Conservation (phyloP, 176 grass and related monocot species). For the Pontederia paniculata region DNA sequence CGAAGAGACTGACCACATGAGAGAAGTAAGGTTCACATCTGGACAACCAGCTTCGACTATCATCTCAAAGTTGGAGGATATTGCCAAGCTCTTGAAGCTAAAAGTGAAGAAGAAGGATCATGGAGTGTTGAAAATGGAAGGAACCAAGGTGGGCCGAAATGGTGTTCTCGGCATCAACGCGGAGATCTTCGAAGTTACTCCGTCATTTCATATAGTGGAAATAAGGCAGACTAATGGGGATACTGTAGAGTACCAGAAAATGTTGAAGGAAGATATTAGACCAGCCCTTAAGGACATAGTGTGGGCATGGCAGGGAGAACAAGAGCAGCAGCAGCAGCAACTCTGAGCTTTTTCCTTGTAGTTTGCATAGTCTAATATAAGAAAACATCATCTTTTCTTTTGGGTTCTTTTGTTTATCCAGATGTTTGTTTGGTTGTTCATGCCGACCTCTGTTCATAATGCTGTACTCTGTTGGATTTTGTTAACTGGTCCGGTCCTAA, state of each 20-base stretch:
- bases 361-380: no score
- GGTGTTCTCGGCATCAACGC: neutral
- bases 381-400: no score
- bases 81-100: neutral
- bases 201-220: neutral
- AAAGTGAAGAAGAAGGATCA: conserved; percentile 9
- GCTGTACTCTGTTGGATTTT: no score
- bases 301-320: neutral
- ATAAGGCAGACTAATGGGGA: conserved; percentile 9
- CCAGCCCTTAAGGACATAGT: conserved; percentile 8
- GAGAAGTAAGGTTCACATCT: conserved; percentile 10
- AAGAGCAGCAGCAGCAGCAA: neutral
- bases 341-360: no score
- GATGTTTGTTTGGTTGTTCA: no score
- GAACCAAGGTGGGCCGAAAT: neutral
- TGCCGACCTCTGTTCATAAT: no score
- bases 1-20: neutral
- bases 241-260: conserved; percentile 11
- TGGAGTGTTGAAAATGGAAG: conserved; percentile 12
- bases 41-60: neutral
- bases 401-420: no score
- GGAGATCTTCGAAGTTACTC: conserved; percentile 9
- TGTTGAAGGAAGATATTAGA: conserved; percentile 4
- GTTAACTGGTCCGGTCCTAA: no score
- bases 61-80: conserved; percentile 11